phyloP scores from a whole-genome alignment of 768 basidiomycete species.

The Leccinum incarnatum region DNA sequence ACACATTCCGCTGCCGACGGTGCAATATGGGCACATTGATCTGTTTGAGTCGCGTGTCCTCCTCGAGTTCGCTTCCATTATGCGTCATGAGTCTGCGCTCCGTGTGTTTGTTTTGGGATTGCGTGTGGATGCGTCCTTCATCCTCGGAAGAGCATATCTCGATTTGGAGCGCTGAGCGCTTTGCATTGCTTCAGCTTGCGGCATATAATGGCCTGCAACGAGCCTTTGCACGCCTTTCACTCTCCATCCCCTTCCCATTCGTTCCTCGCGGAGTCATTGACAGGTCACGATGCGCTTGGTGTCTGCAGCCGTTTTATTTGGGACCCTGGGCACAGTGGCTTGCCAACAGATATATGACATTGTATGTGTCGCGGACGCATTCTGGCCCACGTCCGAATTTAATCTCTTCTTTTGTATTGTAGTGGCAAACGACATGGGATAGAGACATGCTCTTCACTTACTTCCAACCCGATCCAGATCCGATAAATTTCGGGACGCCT shows the following conservation, averaged over 20 bases:
- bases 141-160: conserved; percentile 1
- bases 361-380: conserved; percentile 31
- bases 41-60: background rate
- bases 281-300: conserved; percentile 17
- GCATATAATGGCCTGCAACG: conserved; percentile 17
- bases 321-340: conserved; percentile 23
- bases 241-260: background rate
- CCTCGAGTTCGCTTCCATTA: background rate
- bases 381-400: background rate
- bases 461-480: conserved; percentile 27
- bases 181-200: background rate
- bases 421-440: conserved; percentile 58
- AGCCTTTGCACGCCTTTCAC: conserved; percentile 2
- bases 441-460: conserved; percentile 30
- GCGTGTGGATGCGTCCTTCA: background rate
- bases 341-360: conserved; percentile 57
- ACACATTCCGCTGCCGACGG: background rate
- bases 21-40: background rate
- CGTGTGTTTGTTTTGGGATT: background rate
- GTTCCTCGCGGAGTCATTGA: background rate
- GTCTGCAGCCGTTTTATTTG: conserved; percentile 14
- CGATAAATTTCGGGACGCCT: conserved; percentile 39
- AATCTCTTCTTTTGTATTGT: background rate
- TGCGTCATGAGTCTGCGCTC: background rate
- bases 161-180: conserved; percentile 8